Conservation (phyloP, 345 rosid species). For the Eucalyptus caleyi region DNA sequence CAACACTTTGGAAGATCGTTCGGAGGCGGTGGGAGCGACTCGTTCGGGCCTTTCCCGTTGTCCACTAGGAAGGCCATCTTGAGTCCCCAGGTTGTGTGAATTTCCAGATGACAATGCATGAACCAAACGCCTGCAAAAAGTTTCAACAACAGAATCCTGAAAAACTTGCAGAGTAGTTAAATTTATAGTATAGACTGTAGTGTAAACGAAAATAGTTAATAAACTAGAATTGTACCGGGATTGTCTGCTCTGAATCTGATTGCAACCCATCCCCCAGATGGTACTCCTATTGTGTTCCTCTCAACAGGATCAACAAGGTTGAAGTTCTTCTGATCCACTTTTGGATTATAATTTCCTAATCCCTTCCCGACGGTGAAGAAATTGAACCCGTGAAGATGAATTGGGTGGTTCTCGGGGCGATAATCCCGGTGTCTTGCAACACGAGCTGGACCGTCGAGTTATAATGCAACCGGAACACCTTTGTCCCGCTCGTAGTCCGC, state of each 20-base stretch:
- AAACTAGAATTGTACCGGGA: constrained; percentile 40
- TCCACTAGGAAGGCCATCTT: not conserved
- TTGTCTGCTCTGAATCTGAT: constrained; percentile 6
- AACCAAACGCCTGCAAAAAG: constrained; percentile 74
- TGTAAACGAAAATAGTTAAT: not conserved
- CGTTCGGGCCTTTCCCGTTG: not conserved
- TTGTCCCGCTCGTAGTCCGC: not conserved
- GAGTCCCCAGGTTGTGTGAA: not conserved
- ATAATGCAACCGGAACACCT: not conserved
- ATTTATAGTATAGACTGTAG: not conserved
- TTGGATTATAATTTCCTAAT: not conserved
- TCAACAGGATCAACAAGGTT: not conserved
- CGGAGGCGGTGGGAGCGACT: constrained; percentile 9
- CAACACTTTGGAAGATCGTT: constrained; percentile 80
- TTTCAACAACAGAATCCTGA: not conserved
- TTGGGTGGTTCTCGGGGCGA: not conserved
- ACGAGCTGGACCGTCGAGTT: not conserved
- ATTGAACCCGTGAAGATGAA: not conserved
- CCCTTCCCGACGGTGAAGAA: not conserved
- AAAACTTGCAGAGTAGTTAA: not conserved
- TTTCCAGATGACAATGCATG: not conserved
- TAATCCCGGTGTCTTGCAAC: not conserved
- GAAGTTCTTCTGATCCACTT: not conserved
- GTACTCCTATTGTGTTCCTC: not conserved
- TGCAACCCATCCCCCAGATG: not conserved